phyloP scores from a whole-genome alignment of 352 stramenopile genomes.

The Aphanomyces cochlioides region DNA sequence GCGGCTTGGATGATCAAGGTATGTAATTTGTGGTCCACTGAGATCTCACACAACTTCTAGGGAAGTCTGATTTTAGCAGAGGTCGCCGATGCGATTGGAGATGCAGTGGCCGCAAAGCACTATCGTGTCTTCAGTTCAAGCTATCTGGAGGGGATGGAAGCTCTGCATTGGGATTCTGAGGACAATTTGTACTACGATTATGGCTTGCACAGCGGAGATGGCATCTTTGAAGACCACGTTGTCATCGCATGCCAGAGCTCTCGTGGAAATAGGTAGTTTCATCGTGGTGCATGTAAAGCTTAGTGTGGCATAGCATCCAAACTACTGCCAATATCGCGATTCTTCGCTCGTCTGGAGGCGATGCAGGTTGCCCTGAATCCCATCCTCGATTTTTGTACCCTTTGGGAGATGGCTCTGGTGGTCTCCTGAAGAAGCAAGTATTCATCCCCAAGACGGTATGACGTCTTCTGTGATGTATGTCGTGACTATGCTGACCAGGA shows the following conservation, averaged over 20 bases:
- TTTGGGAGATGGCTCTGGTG: slow-evolving; percentile 69
- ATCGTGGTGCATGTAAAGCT: too few species aligned
- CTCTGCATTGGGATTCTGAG: slow-evolving; percentile 68
- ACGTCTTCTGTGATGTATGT: neutral
- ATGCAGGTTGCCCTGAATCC: slow-evolving; percentile 45
- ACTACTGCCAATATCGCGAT: slow-evolving; percentile 4
- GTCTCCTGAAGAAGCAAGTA: slow-evolving; percentile 66
- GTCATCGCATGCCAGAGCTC: slow-evolving; percentile 49
- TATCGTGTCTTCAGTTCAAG: slow-evolving; percentile 40
- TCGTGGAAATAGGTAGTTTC: neutral
- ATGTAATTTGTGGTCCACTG: slow-evolving; percentile 26
- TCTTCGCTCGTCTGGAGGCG: slow-evolving; percentile 31
- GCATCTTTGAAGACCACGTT: slow-evolving; percentile 60
- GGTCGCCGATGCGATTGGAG: slow-evolving; percentile 41
- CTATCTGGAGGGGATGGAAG: slow-evolving; percentile 48
- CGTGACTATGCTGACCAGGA: slow-evolving; percentile 33
- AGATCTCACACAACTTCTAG: slow-evolving; percentile 1
- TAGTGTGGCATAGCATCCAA: slow-evolving; percentile 4
- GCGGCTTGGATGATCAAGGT: slow-evolving; percentile 85
- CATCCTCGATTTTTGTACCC: slow-evolving; percentile 74
- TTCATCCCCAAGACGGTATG: slow-evolving; percentile 54
- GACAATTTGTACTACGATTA: slow-evolving; percentile 74
- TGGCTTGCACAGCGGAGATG: slow-evolving; percentile 71
- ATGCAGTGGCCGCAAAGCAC: slow-evolving; percentile 32
- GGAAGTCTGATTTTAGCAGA: slow-evolving; percentile 53